Conservation (phyloP, 148 eudicot genomes). For the Cornus kousa region DNA sequence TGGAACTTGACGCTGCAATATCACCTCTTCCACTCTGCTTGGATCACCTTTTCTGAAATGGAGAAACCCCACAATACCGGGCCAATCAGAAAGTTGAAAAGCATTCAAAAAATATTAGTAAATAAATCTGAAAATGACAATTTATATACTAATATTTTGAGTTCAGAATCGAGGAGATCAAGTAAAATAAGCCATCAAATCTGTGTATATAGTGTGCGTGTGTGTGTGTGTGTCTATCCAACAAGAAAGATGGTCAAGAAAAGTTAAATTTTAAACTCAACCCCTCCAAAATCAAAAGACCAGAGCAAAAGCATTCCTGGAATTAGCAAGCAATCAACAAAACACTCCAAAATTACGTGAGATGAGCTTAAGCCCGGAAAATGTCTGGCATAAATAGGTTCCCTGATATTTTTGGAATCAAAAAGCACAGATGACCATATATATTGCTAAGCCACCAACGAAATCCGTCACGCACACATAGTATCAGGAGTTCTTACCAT, state of each 20-base stretch:
- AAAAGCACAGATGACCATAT: not conserved
- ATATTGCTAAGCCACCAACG: not conserved
- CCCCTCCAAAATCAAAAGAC: not conserved
- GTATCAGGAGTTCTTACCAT: conserved; percentile 10
- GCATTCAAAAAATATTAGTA: not conserved
- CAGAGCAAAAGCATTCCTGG: not conserved
- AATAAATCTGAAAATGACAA: not conserved
- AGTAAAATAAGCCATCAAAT: not conserved
- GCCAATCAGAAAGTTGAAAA: not conserved
- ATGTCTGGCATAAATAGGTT: not conserved
- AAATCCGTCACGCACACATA: not conserved
- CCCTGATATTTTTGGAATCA: not conserved
- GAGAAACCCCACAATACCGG: not conserved
- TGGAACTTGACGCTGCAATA: not conserved
- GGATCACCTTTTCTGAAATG: conserved; percentile 38
- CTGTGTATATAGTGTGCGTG: not conserved
- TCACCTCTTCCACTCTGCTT: conserved; percentile 47
- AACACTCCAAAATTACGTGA: not conserved
- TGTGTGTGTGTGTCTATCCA: not conserved
- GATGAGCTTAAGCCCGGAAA: not conserved
- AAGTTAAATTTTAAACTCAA: not conserved
- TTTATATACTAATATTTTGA: too few relatives aligned
- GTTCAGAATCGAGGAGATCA: not conserved
- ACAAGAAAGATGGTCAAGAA: not conserved
- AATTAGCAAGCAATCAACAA: not conserved